phyloP scores from a whole-genome alignment of 2,329 filamentous ascomycete genomes.

The Aspergillus proliferans region DNA sequence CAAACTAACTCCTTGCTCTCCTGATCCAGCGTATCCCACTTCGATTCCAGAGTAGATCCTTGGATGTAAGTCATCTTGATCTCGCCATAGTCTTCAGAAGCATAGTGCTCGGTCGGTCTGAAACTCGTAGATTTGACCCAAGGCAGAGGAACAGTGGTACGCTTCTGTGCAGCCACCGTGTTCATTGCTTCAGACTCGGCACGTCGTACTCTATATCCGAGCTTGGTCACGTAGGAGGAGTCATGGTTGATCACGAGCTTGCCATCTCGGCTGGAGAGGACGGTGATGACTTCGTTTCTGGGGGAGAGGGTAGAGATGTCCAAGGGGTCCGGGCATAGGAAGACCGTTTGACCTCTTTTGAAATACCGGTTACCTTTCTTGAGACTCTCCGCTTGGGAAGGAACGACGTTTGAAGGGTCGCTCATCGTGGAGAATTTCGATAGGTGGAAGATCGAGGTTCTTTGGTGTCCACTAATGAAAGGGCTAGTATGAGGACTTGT shows the following conservation, averaged over 20 bases:
- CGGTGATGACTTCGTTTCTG: slow-evolving; percentile 9
- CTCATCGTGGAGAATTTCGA: neutral
- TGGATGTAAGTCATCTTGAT: slow-evolving; percentile 14
- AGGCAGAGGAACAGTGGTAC: slow-evolving; percentile 15
- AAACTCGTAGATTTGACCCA: slow-evolving; percentile 10
- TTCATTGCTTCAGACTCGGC: slow-evolving; percentile 17
- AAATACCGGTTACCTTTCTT: slow-evolving; percentile 4
- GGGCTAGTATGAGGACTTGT: no score
- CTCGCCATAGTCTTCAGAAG: neutral
- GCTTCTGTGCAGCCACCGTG: slow-evolving; percentile 8
- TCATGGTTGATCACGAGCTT: slow-evolving; percentile 14
- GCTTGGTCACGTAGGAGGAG: slow-evolving; percentile 12
- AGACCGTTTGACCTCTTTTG: slow-evolving; percentile 5
- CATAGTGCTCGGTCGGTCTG: neutral
- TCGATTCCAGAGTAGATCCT: slow-evolving; percentile 10
- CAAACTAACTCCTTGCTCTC: slow-evolving; percentile 17
- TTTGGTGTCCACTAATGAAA: no score
- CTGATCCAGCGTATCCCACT: slow-evolving; percentile 13
- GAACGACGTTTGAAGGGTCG: neutral
- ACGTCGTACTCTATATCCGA: slow-evolving; percentile 9
- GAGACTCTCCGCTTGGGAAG: slow-evolving; percentile 2
- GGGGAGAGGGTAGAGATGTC: slow-evolving; percentile 1
- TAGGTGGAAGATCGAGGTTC: no score
- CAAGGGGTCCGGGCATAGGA: slow-evolving; percentile 5
- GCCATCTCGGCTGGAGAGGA: slow-evolving; percentile 11